Base-by-base conservation (phyloP, 352 stramenopile species). In the Pythium periplocum region DNA sequence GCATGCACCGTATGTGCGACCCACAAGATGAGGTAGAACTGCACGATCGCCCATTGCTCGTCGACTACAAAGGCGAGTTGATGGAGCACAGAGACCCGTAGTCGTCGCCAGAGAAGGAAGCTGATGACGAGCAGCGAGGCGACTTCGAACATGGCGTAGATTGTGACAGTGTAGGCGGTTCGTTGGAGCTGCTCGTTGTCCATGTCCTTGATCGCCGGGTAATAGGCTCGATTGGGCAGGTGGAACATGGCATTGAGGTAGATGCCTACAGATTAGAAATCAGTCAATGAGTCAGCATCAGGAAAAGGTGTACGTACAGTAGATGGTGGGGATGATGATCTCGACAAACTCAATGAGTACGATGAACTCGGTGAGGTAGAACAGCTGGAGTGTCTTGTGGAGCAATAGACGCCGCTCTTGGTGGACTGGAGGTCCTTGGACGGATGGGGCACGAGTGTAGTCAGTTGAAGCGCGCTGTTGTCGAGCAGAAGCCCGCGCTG, bases 341-440 rank as follows among this genome's bases (percentile, higher is more conserved):
- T 51, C 55, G 42, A 48, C 33, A 35, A 45, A 57, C 37, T 62
- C 55, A 35, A 62, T 35, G 12, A 62, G 49, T 31, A 53, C 34
- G 33, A 56, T 7, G 32, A 53, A 62, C 49, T 62, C 48, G 36
- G 39, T 40, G 10, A 50, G 32, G 38, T 45, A 57, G 45, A 53
- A 34, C 26, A 46, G 26, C 9, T 46, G 34, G 1, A 57, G 55
- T 7, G 49, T 62, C 31, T 56, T 35, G 4, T 48, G 55, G 10
- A 62, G n/a, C 2, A 61, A 34, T 36, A 52, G 12, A 17, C 10
- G 26, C 9, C 32, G 46, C 30, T 26, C 17, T 26, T 26, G 17
- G 17, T 26, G 17, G 17, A 17, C 26, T 31, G 48, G 17, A 9
- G 31, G n/a, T 34, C 17, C 30, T 12, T 6, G 32, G 6, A 11